Conservation (phyloP, 495 filamentous ascomycete species). For the Neurospora sp. region DNA sequence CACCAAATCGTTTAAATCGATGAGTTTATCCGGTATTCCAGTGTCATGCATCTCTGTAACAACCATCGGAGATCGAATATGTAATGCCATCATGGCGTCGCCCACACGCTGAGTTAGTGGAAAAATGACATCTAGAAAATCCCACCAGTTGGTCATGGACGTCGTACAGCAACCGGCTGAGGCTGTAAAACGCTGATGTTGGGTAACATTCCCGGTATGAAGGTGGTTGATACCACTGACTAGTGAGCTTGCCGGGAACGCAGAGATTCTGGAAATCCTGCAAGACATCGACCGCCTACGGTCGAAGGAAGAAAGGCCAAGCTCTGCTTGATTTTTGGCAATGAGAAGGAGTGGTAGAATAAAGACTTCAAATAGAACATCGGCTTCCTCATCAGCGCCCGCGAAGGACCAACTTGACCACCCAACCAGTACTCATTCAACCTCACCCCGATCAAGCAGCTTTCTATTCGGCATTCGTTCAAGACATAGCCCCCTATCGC, state of each 20-base stretch:
- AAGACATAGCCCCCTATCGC: neutral
- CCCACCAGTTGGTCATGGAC: neutral
- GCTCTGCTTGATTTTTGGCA: neutral
- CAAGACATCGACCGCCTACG: neutral
- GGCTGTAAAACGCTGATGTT: neutral
- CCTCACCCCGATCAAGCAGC: neutral
- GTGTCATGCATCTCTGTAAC: neutral
- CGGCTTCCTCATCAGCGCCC: neutral
- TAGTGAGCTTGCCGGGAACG: neutral
- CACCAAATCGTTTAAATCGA: neutral
- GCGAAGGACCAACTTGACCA: neutral
- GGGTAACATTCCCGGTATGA: neutral
- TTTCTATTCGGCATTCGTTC: neutral
- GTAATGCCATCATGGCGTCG: neutral
- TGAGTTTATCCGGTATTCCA: neutral
- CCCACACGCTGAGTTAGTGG: neutral
- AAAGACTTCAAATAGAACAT: neutral
- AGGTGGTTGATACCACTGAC: neutral
- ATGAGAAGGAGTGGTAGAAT: neutral
- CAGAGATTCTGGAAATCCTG: neutral
- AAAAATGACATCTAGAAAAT: neutral
- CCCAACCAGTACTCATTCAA: neutral
- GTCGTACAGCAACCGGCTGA: neutral
- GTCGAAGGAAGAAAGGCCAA: neutral
- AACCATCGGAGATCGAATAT: neutral